Percentiles rank a stretch among this genome's conserved stretches.
Evolutionary conservation across 257 asterid genomes (phyloP).

Genomic region (Solanum piurae): DNA sequence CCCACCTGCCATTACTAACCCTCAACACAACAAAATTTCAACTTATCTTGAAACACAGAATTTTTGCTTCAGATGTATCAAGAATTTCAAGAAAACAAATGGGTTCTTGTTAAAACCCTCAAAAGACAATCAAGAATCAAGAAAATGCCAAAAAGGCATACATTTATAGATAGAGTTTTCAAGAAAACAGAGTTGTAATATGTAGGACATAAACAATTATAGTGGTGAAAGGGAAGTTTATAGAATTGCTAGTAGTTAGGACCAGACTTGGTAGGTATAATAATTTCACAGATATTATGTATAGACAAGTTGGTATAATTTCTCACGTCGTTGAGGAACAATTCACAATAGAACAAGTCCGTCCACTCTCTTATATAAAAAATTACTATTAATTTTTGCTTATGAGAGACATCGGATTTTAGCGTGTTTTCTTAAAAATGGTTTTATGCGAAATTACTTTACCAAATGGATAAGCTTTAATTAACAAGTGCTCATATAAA

Average conservation of each 20-base stretch:
- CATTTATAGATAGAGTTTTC: neutral
- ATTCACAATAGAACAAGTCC: neutral
- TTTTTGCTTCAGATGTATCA: neutral
- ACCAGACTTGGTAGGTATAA: neutral
- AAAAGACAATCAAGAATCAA: neutral
- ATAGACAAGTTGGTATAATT: neutral
- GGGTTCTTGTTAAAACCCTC: neutral
- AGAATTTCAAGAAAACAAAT: neutral
- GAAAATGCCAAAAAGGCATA: neutral
- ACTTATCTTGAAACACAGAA: neutral
- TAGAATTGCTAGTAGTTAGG: neutral
- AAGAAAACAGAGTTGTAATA: neutral
- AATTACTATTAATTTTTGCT: neutral
- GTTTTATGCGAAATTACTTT: neutral
- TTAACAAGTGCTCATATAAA: too few relatives aligned
- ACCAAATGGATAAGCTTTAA: neutral
- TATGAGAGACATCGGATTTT: neutral
- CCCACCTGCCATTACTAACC: conserved; percentile 41
- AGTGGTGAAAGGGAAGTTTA: neutral
- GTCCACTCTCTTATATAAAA: too few relatives aligned
- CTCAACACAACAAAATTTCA: neutral
- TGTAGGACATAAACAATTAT: neutral
- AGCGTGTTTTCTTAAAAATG: neutral
- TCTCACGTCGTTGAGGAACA: neutral
- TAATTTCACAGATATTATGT: neutral